Evolutionary conservation across 768 basidiomycete species (phyloP), one percentile per base, ranked within the genome.

Genomic region (Termitomyces sp.): DNA sequence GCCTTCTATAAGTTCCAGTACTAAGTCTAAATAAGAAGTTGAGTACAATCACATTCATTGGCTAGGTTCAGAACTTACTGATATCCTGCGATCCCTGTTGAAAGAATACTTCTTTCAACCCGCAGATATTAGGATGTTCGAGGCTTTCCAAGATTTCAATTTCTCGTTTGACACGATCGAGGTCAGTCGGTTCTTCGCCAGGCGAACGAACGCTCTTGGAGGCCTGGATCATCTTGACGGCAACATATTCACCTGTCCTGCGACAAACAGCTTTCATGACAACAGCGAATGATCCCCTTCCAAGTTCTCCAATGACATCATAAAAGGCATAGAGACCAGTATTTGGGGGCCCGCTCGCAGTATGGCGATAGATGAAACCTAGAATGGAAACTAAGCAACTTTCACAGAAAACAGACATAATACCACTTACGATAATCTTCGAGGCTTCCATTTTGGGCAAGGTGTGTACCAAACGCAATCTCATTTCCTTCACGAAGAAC

Each of bases 251-350:
- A 11, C 92, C 92, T 11, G 87, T 88, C 21, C 72, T 69, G 10
- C 85, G 82, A 62, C 85, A 80, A 44, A 95, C 76, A 1, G 91
- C 94, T 68, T 89, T 90, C 75, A 87, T 82, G 19, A 98, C 96
- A 10, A 87, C 88, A 4, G 94, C 96, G 67, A 97, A 98, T 2
- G 92, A 86, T 9, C 96, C 96, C 63, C 87, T 88, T 53, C 96
- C 96, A 3, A 98, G 82, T 69, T 90, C 87, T 50, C 75, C 69
- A 32, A 78, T 75, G 38, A 90, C 65, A 60, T 90, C 89, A 67
- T 92, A 92, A 54, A 76, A 73, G 1, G 80, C 80, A 65, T 86
- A 82, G 10, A 92, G 70, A 3, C 85, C 86, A 4, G 75, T 76
- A 21, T 70, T 71, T 0, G 81, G 75, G 14, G 74, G 71, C 0